Conservation (phyloP, 2,329 filamentous ascomycete genomes). For the Ceratocystis eucalypticola region DNA sequence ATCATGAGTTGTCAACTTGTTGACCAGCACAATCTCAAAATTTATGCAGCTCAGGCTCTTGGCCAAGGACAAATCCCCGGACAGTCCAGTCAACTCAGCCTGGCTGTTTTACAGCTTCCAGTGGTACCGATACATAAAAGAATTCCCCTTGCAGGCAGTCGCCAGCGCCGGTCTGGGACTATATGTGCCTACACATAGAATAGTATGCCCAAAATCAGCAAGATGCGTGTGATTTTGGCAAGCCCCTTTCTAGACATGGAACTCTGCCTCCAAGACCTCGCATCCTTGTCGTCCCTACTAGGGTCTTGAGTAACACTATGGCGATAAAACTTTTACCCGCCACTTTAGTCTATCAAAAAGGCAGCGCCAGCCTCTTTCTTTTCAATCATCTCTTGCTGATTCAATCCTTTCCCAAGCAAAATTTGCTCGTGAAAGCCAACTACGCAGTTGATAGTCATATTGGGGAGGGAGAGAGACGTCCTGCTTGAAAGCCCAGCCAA, state of each 20-base stretch:
- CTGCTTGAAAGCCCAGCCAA: background rate
- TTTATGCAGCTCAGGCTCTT: background rate
- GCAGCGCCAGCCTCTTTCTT: slow-evolving; percentile 15
- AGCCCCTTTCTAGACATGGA: background rate
- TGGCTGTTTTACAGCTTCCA: background rate
- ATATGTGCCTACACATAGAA: too few relatives aligned
- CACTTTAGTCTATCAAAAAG: slow-evolving; percentile 14
- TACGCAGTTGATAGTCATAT: background rate
- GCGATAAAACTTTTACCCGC: slow-evolving; percentile 17
- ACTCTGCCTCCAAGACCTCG: slow-evolving; percentile 1
- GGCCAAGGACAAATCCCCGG: background rate
- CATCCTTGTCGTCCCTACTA: background rate
- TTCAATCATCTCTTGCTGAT: background rate
- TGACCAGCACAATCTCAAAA: background rate
- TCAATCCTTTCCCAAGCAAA: background rate
- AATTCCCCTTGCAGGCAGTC: background rate
- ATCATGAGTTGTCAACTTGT: slow-evolving; percentile 1
- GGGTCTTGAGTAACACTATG: slow-evolving; percentile 1
- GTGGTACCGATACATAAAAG: background rate
- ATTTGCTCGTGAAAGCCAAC: background rate
- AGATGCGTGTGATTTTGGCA: background rate
- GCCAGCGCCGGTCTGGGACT: background rate
- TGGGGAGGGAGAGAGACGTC: too few relatives aligned
- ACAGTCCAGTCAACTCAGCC: background rate
- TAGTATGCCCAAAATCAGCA: background rate